These are phyloP conservation scores for Aspergillus conjunctus DNA, from an alignment of 495 filamentous ascomycete genomes.

Conservation along the genomic window DNA sequence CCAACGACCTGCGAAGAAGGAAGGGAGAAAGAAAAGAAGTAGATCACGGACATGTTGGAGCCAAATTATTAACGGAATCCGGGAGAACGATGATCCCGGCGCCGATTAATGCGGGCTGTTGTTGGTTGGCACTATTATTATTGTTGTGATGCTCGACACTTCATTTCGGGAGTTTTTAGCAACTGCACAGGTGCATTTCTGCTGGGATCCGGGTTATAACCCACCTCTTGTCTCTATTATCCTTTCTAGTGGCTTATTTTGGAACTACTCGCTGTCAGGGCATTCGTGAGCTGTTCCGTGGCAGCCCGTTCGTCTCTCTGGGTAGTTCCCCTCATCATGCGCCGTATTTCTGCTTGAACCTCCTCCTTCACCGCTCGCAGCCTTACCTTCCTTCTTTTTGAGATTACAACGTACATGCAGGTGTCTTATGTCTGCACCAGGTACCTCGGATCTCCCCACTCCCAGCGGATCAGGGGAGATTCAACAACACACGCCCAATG, in stretches of 20 bases:
- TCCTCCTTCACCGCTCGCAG: conserved; percentile 40
- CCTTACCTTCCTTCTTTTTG: conserved; percentile 63
- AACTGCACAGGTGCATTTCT: neutral
- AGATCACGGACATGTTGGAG: neutral
- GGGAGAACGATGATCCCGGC: conserved; percentile 33
- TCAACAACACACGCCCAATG: conserved; percentile 26
- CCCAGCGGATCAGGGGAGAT: conserved; percentile 32
- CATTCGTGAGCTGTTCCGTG: conserved; percentile 3
- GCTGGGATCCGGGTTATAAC: neutral
- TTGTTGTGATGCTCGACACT: conserved; percentile 14
- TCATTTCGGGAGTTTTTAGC: conserved; percentile 10
- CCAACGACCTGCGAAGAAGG: neutral
- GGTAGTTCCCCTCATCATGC: conserved; percentile 26
- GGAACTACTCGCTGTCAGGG: neutral
- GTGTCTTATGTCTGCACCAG: conserved; percentile 46
- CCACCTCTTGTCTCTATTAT: neutral
- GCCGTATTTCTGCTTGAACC: conserved; percentile 24
- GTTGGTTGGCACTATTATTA: neutral
- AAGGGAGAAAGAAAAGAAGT: neutral
- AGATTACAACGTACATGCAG: conserved; percentile 44
- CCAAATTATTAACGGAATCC: conserved; percentile 16
- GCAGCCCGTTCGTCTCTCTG: conserved; percentile 6
- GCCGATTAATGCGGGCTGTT: conserved; percentile 17
- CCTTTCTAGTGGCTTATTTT: neutral
- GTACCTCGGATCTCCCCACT: conserved; percentile 29